Base-by-base conservation (phyloP, 805 yeast species). In the Metahyphopichia silvanorum region DNA sequence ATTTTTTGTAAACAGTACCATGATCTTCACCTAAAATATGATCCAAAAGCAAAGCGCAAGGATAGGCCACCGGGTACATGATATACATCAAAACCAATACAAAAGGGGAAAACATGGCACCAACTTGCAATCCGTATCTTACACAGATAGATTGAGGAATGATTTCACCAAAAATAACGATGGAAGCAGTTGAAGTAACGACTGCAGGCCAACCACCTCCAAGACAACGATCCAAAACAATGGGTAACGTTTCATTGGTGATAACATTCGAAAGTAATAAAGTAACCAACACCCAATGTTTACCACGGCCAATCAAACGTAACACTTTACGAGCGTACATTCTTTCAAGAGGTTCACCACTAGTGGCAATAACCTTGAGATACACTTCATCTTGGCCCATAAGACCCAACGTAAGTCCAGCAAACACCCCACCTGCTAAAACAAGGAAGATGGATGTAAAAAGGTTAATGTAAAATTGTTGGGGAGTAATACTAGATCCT, bases 131-230 rank as follows among this genome's bases (percentile, higher is more conserved):
- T 1, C 98, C 98, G 54, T 86, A 89, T 26, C 97, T 72, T 13
- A 91, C 98, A 60, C 94, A 87, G 25, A 88, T 69, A 14, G 93
- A 81, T 61, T 91, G 98, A 2, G 98, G 98, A 40, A 91, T 91
- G 47, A 91, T 85, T 54, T 91, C 98, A 39, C 98, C 98, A 60
- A 91, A 91, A 9, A 91, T 74, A 31, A 91, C 97, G 53, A 91
- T 91, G 16, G 89, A 76, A 3, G 84, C 89, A 0, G 98, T 89
- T n/a, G 97, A 82, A 9, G 88, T 74, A 10, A 88, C 86, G 22
- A 91, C 96, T 1, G 98, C 98, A 10, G 93, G 89, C 84, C 95
- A 83, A 1, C 98, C 98, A 26, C 98, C 98, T 29, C 98, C 98
- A 10, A 93, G 73, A 47, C 91, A 83, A 34, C 94, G 73, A 56